Evolutionary conservation across 495 filamentous ascomycete genomes (phyloP), one percentile per base, ranked within the genome.

Genomic region (Neurospora sp.): DNA sequence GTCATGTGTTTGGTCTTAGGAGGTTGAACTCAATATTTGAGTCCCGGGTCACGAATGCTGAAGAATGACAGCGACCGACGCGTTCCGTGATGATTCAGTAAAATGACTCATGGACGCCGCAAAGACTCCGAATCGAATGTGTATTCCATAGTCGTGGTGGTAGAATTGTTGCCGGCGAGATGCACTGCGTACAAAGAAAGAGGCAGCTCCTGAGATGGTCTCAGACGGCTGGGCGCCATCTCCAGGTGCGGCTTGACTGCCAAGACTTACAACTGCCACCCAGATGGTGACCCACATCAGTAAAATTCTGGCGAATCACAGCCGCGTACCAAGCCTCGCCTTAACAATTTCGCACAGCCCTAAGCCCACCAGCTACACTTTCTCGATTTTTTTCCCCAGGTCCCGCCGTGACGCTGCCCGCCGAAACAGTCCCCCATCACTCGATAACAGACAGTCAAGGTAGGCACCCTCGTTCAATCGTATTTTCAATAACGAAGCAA

Each of bases 401-500:
- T 79, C 75, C 76, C 76, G 79, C 59, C 76, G 73, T 74, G 82
- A 81, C 76, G 81, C 77, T 81, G 78, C 79, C 78, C 54, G 54
- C 54, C 54, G 54, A 66, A 78, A 80, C 75, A 78, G 72, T 74
- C 79, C 76, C 81, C 83, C 83, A 80, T 83, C 81, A 80, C 75
- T 75, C 78, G 78, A 78, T 81, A 82, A 78, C 79, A 82, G 74
- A 76, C 80, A 80, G 82, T 82, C 85, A 86, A 86, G 82, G 85
- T 86, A 81, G 77, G 79, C 70, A 44, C 46, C 39, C 39, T 42
- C 46, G 72, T 71, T 69, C 69, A 39, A 37, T 73, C 37, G 42
- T 31, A 69, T 73, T 42, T n/a, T 70, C 71, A 59, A 40, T 38
- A 6, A 39, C 39, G 31, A 66, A 66, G 74, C 12, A 62, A 73